Evolutionary conservation across 108 stramenopile genomes (phyloP).

Genomic region (Stephanodiscus minutulus): DNA sequence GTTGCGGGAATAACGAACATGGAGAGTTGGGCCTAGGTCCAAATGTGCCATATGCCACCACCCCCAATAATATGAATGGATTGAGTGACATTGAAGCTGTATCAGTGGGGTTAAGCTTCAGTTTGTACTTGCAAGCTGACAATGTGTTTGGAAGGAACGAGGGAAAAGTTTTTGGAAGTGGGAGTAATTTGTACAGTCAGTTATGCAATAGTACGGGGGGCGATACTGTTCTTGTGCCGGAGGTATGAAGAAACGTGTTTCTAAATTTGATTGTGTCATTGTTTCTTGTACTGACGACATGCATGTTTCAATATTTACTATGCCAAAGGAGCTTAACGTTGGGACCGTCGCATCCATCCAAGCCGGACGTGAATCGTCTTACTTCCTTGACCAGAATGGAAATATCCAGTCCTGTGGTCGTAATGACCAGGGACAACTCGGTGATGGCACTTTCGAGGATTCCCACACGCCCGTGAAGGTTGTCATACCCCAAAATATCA

Average conservation of each 20-base stretch:
- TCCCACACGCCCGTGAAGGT: constrained; percentile 21
- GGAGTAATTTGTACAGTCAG: constrained; percentile 26
- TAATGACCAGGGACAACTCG: constrained; percentile 36
- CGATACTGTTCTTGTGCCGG: constrained; percentile 2
- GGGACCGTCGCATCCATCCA: constrained; percentile 13
- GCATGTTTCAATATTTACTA: not conserved
- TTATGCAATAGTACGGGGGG: constrained; percentile 21
- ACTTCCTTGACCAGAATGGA: constrained; percentile 20
- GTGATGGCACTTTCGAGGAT: constrained; percentile 27
- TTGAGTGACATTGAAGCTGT: constrained; percentile 3
- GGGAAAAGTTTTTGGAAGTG: constrained; percentile 19
- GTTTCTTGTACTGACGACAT: not conserved
- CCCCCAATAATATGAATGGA: not conserved
- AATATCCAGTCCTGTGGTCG: constrained; percentile 21
- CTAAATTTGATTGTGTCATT: not conserved
- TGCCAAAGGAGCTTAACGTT: constrained; percentile 1
- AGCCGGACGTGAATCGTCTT: constrained; percentile 30
- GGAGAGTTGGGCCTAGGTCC: constrained; percentile 42
- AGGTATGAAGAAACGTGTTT: not conserved
- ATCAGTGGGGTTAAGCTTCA: constrained; percentile 13
- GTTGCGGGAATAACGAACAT: constrained; percentile 38
- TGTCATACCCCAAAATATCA: constrained; percentile 5
- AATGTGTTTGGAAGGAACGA: not conserved
- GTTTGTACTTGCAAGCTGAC: constrained; percentile 16
- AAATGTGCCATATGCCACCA: not conserved